Conservation (phyloP, 208 protist genomes). For the Wallacemonas rigidus region DNA sequence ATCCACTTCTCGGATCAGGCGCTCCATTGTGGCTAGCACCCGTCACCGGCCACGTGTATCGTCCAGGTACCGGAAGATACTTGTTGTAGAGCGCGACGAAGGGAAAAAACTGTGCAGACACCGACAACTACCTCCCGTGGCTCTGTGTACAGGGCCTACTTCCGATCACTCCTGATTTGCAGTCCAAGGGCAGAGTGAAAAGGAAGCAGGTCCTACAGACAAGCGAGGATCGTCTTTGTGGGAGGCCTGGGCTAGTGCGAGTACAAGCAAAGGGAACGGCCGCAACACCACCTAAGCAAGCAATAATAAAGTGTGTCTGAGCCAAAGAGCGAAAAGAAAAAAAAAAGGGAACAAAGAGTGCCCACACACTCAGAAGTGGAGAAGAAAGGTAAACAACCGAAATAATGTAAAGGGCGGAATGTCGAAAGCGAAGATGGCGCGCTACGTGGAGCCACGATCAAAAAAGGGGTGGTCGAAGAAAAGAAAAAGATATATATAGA, state of each 20-base stretch:
- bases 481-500: conserved; percentile 1
- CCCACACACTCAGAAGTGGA: neutral
- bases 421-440: no score
- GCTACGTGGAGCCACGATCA: no score
- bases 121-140: no score
- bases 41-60: neutral
- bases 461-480: neutral
- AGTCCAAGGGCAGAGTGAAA: no score
- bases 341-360: neutral
- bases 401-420: neutral
- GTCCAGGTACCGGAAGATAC: neutral
- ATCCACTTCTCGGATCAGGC: conserved; percentile 30
- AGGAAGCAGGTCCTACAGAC: no score
- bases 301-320: no score
- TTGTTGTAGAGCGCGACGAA: neutral
- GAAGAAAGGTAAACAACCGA: conserved; percentile 10
- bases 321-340: neutral
- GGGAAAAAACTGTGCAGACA: neutral
- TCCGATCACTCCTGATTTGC: no score
- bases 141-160: no score
- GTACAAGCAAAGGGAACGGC: no score
- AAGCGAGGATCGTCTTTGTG: no score
- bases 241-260: no score
- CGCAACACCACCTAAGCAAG: no score
- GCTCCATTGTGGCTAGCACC: conserved; percentile 21